phyloP scores from a whole-genome alignment of 495 filamentous ascomycete genomes.

The Aspergillus heteromorphus region DNA sequence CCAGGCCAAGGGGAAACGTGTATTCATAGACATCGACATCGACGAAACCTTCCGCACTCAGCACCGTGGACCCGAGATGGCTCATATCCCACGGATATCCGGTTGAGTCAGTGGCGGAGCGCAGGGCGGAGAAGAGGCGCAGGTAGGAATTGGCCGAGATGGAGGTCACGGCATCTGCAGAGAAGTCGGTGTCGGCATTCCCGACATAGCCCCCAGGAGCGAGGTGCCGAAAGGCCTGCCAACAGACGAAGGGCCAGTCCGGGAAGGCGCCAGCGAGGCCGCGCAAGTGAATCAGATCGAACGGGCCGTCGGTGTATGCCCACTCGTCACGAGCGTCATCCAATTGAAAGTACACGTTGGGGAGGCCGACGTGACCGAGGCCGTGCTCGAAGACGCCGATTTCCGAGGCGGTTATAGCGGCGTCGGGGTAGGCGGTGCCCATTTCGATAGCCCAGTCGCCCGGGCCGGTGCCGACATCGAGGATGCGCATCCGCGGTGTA shows the following conservation, averaged over 20 bases:
- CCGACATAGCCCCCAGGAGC: conserved; percentile 64
- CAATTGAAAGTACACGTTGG: conserved; percentile 66
- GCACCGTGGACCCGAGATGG: conserved; percentile 48
- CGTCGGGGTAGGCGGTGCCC: conserved; percentile 56
- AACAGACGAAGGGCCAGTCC: conserved; percentile 58
- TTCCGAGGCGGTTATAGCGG: conserved; percentile 64
- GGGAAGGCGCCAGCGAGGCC: conserved; percentile 58
- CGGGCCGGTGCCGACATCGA: conserved; percentile 65
- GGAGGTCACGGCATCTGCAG: conserved; percentile 25
- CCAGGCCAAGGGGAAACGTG: conserved; percentile 55
- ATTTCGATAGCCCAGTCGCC: conserved; percentile 75
- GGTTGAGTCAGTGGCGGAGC: conserved; percentile 26
- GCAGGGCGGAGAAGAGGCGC: conserved; percentile 32
- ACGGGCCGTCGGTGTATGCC: conserved; percentile 47
- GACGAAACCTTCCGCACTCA: conserved; percentile 56
- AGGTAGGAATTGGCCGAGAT: conserved; percentile 29
- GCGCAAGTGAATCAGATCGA: conserved; percentile 64
- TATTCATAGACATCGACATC: conserved; percentile 51
- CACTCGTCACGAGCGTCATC: conserved; percentile 58
- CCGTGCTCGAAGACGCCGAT: conserved; percentile 45
- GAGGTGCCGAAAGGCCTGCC: conserved; percentile 53
- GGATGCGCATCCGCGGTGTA: conserved; percentile 51
- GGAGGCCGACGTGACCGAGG: conserved; percentile 48
- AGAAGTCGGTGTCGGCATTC: conserved; percentile 36
- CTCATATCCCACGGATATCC: conserved; percentile 40